Evolutionary conservation across 2,329 filamentous ascomycete genomes (phyloP).

Genomic region (Aspergillus fumigatus): DNA sequence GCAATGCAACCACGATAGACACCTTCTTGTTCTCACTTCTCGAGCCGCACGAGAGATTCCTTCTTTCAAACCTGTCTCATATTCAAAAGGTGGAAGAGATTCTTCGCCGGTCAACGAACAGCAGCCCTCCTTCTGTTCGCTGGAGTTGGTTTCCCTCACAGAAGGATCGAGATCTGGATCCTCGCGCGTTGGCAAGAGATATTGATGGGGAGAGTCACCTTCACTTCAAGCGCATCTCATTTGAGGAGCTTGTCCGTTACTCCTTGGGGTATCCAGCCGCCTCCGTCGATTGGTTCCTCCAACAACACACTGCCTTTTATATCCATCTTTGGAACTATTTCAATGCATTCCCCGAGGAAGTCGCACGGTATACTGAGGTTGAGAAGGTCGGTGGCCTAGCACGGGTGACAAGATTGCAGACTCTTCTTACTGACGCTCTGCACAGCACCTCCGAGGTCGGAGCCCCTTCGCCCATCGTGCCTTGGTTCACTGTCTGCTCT

Average conservation of each 20-base stretch:
- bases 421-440: background rate
- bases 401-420: background rate
- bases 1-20: conserved; percentile 30
- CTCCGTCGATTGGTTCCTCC: conserved; percentile 37
- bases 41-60: conserved; percentile 22
- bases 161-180: conserved; percentile 15
- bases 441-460: conserved; percentile 30
- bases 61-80: conserved; percentile 28
- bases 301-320: conserved; percentile 35
- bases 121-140: conserved; percentile 16
- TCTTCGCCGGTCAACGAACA: conserved; percentile 27
- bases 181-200: conserved; percentile 25
- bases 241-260: conserved; percentile 38
- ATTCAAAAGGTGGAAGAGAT: conserved; percentile 39
- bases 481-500: conserved; percentile 27
- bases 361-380: conserved; percentile 30
- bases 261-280: conserved; percentile 31
- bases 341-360: conserved; percentile 27
- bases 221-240: conserved; percentile 36
- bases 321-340: conserved; percentile 31
- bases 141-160: conserved; percentile 37
- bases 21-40: conserved; percentile 28
- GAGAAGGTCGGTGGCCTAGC: conserved; percentile 28
- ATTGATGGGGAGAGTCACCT: conserved; percentile 38
- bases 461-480: conserved; percentile 38